Conservation (phyloP, 805 yeast species). For the Yarrowia sp. region DNA sequence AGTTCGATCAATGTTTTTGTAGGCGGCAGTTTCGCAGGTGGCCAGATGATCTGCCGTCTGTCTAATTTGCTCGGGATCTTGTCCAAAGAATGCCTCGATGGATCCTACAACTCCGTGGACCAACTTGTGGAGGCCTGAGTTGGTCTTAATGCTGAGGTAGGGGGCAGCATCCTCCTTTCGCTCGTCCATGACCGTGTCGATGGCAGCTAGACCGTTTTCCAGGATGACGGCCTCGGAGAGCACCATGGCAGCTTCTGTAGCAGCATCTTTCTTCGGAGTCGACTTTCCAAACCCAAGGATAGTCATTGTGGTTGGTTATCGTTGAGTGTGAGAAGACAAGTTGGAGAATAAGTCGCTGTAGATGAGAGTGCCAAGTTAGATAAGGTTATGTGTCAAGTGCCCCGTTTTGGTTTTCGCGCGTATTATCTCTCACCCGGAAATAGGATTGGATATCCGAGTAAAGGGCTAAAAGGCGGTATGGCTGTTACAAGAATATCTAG, state of each 20-base stretch:
- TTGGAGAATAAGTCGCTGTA: constrained; percentile 6
- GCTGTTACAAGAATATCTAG: neutral
- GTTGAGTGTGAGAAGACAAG: constrained; percentile 3
- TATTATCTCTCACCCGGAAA: constrained; percentile 21
- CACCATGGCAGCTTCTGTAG: neutral
- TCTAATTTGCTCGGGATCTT: constrained; percentile 15
- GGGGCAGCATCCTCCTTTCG: constrained; percentile 21
- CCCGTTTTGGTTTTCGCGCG: constrained; percentile 20
- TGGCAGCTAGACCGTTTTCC: constrained; percentile 8
- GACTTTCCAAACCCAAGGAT: constrained; percentile 22
- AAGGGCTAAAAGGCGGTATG: neutral
- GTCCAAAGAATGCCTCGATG: constrained; percentile 18
- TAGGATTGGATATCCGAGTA: constrained; percentile 22
- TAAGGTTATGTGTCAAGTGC: constrained; percentile 23
- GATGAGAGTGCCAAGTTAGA: constrained; percentile 16
- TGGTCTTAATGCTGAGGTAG: constrained; percentile 1
- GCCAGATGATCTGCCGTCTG: constrained; percentile 4
- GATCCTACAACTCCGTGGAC: constrained; percentile 11
- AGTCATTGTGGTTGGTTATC: constrained; percentile 15
- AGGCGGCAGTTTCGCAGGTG: constrained; percentile 1
- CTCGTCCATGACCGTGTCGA: constrained; percentile 23
- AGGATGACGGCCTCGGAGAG: constrained; percentile 22
- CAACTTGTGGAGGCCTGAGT: constrained; percentile 10
- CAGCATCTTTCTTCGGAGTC: neutral
- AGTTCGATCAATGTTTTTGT: constrained; percentile 14